A percentile compares a stretch with the other conserved stretches of the same genome.
phyloP scores from a whole-genome alignment of 2,329 filamentous ascomycete genomes.

The Aspergillus persii region DNA sequence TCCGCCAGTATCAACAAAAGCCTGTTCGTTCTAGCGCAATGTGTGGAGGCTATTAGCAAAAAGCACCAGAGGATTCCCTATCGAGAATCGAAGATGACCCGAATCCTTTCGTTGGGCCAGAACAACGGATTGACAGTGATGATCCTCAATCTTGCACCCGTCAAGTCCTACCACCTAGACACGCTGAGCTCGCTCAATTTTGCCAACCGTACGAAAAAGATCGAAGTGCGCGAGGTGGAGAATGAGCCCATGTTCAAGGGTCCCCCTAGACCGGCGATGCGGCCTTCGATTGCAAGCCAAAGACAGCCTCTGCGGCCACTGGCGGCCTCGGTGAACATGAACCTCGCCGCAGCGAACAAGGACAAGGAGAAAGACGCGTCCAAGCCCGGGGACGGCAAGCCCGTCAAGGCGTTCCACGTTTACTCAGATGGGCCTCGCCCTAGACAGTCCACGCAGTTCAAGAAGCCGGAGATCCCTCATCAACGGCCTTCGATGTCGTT shows the following conservation, averaged over 20 bases:
- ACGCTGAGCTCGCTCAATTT: slow-evolving; percentile 93
- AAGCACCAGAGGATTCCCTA: slow-evolving; percentile 79
- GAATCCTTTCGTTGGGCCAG: slow-evolving; percentile 86
- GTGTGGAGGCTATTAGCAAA: slow-evolving; percentile 87
- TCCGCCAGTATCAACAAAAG: slow-evolving; percentile 98
- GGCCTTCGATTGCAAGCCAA: slow-evolving; percentile 43
- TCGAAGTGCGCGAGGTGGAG: slow-evolving; percentile 91
- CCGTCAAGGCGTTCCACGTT: slow-evolving; percentile 80
- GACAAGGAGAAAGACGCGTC: slow-evolving; percentile 41
- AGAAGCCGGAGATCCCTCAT: slow-evolving; percentile 44
- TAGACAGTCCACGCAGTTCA: slow-evolving; percentile 44
- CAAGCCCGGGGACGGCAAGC: slow-evolving; percentile 63
- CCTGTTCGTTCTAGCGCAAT: slow-evolving; percentile 89
- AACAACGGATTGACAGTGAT: slow-evolving; percentile 95
- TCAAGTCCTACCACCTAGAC: slow-evolving; percentile 90
- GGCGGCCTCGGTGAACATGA: slow-evolving; percentile 71
- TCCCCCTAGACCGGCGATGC: slow-evolving; percentile 56
- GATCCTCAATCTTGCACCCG: slow-evolving; percentile 89
- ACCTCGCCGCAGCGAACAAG: slow-evolving; percentile 52
- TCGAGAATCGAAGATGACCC: slow-evolving; percentile 94
- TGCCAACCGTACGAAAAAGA: slow-evolving; percentile 91
- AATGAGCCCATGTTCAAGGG: slow-evolving; percentile 90
- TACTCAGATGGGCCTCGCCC: slow-evolving; percentile 67
- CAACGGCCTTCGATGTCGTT: slow-evolving; percentile 46
- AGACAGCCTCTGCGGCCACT: slow-evolving; percentile 79